Evolutionary conservation across 2,329 filamentous ascomycete genomes (phyloP), one percentile per base, ranked within the genome.

Genomic region (Aureobasidium uvarum): DNA sequence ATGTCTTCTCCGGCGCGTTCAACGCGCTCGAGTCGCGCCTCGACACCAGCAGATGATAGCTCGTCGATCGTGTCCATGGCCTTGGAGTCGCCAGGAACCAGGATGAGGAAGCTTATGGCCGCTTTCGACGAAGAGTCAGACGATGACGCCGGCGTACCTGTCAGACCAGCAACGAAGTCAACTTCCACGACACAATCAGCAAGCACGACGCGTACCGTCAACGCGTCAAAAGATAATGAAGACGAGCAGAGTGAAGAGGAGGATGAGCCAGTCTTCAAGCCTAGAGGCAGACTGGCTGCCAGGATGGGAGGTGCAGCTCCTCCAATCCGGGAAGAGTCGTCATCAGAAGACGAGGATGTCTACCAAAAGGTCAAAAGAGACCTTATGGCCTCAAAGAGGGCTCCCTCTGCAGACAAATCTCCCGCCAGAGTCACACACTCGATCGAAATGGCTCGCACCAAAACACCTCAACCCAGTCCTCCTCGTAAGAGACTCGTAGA

Each of bases 251-350:
- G 78, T 58, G 77, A 76, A 64, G 80, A 81, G 52, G 80, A 76
- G 4, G 67, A 70, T 36, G 66, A 56, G 31, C 62, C 43, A 11
- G 66, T 69, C 2, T 79, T 80, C 51, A 69, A 66, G 59, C 89
- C 89, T 0, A 82, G 83, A 64, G 88, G 88, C 28, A 83, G 84
- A 62, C 80, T 91, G 69, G 88, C 88, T 14, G 82, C 88, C 18
- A 81, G 85, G 60, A 86, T 92, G 82, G 82, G 38, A 58, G 54
- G 84, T 67, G 82, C 74, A 7, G 70, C 67, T 38, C 25, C 55
- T 56, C 62, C 70, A 46, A 51, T 64, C 10, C 54, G 66, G 38
- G 67, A 70, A 69, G 43, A 73, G 31, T 66, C 60, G 11, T 54
- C 70, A 36, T 67, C 36, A 18, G 51, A 72, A 43, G 70, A 73